Evolutionary conservation across 352 stramenopile species (phyloP), one percentile per base, ranked within the genome.

Genomic region (Halophytophthora polymorphica): DNA sequence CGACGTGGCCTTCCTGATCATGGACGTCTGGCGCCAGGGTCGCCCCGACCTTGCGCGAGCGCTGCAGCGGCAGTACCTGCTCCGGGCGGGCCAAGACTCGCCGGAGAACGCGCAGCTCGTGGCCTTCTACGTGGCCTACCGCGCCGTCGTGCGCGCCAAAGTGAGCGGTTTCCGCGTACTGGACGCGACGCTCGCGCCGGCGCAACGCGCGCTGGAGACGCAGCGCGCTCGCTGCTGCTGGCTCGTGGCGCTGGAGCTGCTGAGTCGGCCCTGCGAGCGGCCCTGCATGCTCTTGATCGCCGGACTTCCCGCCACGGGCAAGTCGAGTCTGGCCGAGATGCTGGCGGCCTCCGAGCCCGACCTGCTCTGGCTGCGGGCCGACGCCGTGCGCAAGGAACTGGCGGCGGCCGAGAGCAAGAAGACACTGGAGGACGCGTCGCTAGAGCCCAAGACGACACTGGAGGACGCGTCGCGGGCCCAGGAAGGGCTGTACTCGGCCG

Each of bases 121-220:
- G 29, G 39, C 37, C 2, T 88, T 88, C 45, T 90, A 90, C 58
- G 62, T 66, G 2, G 79, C 79, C 4, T 90, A 88, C 47, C 79
- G 76, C 13, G 73, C 76, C 0, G 76, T 90, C 21, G 79, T 90
- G 22, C 76, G 79, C 0, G 79, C 79, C 28, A 90, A 90, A 56
- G 69, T 90, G 29, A 71, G 60, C 22, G 79, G 79, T 8, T 88
- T 90, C 48, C 70, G 77, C 35, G 79, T 83, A 10, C 50, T 82
- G 35, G 76, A 88, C 43, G 43, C 71, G n/a, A 77, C 49, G 1
- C 49, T 90, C 5, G 59, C 69, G 8, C 59, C 58, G n/a, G 53
- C 23, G 1, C 56, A 76, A 5, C 69, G 76, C 14, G 63, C 57
- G 7, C 28, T 50, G 21, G 66, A 83, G 45, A 64, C 52, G 25